A percentile compares a stretch with the other conserved stretches of the same genome.
Evolutionary conservation across 371 early-diverging fungal genomes (phyloP).

Genomic region (Mucor sp.): DNA sequence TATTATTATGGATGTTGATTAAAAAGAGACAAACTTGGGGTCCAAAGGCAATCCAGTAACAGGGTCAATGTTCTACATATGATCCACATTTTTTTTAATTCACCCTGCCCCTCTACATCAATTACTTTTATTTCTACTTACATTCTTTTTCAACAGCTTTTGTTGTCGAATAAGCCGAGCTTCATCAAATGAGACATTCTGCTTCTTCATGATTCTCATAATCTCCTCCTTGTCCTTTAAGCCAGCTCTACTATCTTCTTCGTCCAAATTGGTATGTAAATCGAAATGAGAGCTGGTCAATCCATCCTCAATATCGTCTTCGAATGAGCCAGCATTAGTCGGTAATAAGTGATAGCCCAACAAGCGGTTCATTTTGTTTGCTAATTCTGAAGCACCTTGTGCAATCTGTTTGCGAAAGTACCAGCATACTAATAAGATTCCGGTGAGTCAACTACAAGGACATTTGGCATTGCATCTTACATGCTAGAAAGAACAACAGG

Average conservation of each 20-base stretch:
- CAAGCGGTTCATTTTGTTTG: conserved; percentile 43
- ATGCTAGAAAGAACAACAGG: conserved; percentile 11
- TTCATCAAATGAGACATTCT: conserved; percentile 77
- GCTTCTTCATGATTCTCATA: conserved; percentile 72
- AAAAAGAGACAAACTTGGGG: conserved; percentile 75
- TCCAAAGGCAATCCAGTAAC: conserved; percentile 77
- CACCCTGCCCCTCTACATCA: not conserved
- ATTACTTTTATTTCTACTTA: conserved; percentile 20
- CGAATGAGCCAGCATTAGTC: conserved; percentile 52
- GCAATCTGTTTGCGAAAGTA: conserved; percentile 32
- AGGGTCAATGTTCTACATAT: conserved; percentile 73
- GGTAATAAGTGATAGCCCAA: conserved; percentile 53
- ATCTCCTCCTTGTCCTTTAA: conserved; percentile 75
- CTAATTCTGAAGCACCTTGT: conserved; percentile 28
- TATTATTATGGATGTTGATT: not conserved
- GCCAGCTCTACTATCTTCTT: conserved; percentile 74
- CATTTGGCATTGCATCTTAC: not conserved
- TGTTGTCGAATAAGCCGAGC: conserved; percentile 80
- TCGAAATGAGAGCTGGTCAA: conserved; percentile 75
- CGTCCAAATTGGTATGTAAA: conserved; percentile 62
- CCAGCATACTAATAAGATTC: conserved; percentile 29
- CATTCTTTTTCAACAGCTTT: conserved; percentile 66
- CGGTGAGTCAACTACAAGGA: not conserved
- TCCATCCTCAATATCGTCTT: conserved; percentile 70
- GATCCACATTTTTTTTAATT: not conserved